phyloP scores from a whole-genome alignment of 2,329 filamentous ascomycete species.

The Stemphylium vesicarium region DNA sequence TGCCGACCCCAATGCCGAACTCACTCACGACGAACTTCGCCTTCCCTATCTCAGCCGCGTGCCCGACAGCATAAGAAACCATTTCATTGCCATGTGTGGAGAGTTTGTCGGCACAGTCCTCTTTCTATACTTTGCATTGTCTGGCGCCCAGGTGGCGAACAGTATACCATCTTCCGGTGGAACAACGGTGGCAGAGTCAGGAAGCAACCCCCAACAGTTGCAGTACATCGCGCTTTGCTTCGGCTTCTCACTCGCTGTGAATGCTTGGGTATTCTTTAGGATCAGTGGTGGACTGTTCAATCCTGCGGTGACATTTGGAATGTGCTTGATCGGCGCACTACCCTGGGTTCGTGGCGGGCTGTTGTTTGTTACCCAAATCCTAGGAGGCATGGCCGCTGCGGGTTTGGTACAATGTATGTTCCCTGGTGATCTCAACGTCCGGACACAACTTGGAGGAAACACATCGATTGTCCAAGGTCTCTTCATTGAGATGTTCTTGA shows the following conservation, averaged over 20 bases:
- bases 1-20: constrained; percentile 13
- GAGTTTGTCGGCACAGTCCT: constrained; percentile 51
- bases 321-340: constrained; percentile 31
- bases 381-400: constrained; percentile 36
- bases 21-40: constrained; percentile 19
- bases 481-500: constrained; percentile 28
- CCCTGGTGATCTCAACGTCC: constrained; percentile 30
- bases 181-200: constrained; percentile 26
- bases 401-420: constrained; percentile 33
- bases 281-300: constrained; percentile 36
- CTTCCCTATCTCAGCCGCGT: constrained; percentile 15
- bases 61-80: constrained; percentile 19
- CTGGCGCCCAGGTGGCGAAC: constrained; percentile 50
- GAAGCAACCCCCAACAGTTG: constrained; percentile 45
- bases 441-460: constrained; percentile 16
- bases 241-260: constrained; percentile 51
- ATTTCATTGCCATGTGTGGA: constrained; percentile 34
- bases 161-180: constrained; percentile 30
- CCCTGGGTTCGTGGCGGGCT: constrained; percentile 23
- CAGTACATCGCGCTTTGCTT: constrained; percentile 50
- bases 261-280: constrained; percentile 46
- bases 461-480: constrained; percentile 28
- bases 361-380: constrained; percentile 29
- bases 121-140: constrained; percentile 50
- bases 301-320: constrained; percentile 40